These are phyloP conservation scores for Fusarium fujikuroi DNA, from an alignment of 2,329 filamentous ascomycete species.

Conservation along the genomic window DNA sequence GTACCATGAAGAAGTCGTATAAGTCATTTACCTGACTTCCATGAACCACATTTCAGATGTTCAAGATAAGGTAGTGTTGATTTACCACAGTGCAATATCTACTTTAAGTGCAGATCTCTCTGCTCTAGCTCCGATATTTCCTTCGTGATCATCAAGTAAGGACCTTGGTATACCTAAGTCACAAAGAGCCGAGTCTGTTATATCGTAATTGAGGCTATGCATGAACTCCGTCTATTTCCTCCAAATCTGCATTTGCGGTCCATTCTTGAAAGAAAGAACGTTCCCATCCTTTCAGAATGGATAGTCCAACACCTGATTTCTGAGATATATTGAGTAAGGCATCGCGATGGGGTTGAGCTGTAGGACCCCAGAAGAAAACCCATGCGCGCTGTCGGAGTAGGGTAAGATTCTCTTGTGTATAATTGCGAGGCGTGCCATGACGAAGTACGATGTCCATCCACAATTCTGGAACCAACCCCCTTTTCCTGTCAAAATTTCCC, in stretches of 20 bases:
- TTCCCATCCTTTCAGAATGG: neutral
- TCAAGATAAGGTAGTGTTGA: too few species aligned
- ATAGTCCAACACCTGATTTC: too few species aligned
- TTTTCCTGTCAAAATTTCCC: neutral
- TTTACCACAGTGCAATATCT: neutral
- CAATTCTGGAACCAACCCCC: neutral
- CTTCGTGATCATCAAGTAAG: neutral
- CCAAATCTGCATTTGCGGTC: neutral
- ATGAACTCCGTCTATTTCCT: neutral
- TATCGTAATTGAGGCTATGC: too few species aligned
- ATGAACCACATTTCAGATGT: neutral
- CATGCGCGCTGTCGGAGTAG: neutral
- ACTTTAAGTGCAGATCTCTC: neutral
- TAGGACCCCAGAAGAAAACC: conserved; percentile 2
- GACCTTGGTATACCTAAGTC: neutral
- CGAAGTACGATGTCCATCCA: neutral
- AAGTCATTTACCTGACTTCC: neutral
- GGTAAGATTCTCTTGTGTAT: neutral
- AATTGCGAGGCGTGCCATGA: neutral
- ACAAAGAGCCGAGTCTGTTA: neutral
- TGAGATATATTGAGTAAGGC: neutral
- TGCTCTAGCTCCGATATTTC: neutral
- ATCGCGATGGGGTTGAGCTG: neutral
- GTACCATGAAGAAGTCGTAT: neutral
- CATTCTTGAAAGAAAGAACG: neutral